Conservation (phyloP, 495 filamentous ascomycete species). For the Neohortaea acidophila region DNA sequence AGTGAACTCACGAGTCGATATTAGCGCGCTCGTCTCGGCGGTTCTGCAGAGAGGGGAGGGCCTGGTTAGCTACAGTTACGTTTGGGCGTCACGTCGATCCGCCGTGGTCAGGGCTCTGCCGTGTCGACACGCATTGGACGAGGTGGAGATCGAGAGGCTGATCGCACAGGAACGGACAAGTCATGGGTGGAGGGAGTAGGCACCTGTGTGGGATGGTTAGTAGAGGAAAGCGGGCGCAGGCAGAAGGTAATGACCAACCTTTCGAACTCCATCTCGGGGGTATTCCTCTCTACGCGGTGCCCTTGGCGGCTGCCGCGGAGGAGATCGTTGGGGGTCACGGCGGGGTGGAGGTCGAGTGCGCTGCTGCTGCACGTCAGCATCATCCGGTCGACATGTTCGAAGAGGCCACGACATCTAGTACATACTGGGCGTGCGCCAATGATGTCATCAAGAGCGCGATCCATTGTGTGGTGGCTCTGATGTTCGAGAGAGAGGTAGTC, state of each 20-base stretch:
- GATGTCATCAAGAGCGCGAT: slow-evolving; percentile 19
- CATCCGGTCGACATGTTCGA: background rate
- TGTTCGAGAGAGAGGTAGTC: no score
- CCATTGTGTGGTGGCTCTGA: slow-evolving; percentile 8
- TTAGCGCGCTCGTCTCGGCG: slow-evolving; percentile 34
- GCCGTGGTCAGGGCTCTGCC: slow-evolving; percentile 6
- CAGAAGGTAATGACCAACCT: slow-evolving; percentile 18
- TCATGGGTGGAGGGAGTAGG: no score
- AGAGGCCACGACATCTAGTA: background rate
- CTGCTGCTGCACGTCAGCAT: slow-evolving; percentile 1
- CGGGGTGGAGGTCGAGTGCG: background rate
- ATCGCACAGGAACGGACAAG: no score
- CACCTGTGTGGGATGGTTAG: no score
- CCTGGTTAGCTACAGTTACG: slow-evolving; percentile 17
- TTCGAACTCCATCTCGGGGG: slow-evolving; percentile 21
- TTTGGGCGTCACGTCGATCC: slow-evolving; percentile 3
- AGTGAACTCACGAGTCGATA: slow-evolving; percentile 39
- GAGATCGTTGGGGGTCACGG: background rate
- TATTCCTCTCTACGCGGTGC: slow-evolving; percentile 16
- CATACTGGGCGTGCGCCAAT: slow-evolving; percentile 17
- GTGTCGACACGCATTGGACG: no score
- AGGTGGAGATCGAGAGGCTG: no score
- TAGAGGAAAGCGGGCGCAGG: no score
- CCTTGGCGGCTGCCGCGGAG: slow-evolving; percentile 2
- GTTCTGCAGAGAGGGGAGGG: slow-evolving; percentile 8